Evolutionary conservation across 768 basidiomycete genomes (phyloP), one percentile per base, ranked within the genome.

Genomic region (Boletus vermiculosoides): DNA sequence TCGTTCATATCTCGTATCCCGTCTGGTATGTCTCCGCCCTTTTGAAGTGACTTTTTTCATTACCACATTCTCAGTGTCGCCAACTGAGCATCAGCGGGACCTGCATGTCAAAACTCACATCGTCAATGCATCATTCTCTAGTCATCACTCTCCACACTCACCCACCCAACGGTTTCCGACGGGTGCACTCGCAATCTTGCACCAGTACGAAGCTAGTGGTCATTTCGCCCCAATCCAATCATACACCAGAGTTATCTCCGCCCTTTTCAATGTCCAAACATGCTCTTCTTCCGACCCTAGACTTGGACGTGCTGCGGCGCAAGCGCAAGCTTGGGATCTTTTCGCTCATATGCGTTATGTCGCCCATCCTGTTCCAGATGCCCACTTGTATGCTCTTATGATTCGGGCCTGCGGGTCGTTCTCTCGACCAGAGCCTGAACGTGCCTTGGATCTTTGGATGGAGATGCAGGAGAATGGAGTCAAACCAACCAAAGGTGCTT

Each of bases 331-430:
- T 3, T 97, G 93, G 92, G 92, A 98, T 66, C 81, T 98, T 40
- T 98, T 92, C 71, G 78, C 90, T 2, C 96, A 99, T 71, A 95
- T 97, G 91, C 91, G 96, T 45, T 94, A 97, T 58, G 90, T 92
- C 15, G 92, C 96, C 1, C 94, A 98, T 68, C 86, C 93, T 1
- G 74, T 76, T 4, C 94, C 95, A 0, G 85, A 89, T 59, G 77
- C 77, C 15, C 71, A 78, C 23, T 76, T 95, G 8, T 98, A 93
- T 73, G 81, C 85, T 0, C 68, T 83, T 36, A 97, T 99, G 94
- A 93, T 99, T 63, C 80, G 82, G 5, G 89, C 92, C 0, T 98
- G 95, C 60, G 88, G 88, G 1, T 75, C 66, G 18, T 78, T 79
- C 5, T 76, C 80, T 5, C 75, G 76, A 23, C 84, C 89, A 1